phyloP scores from a whole-genome alignment of 2,329 filamentous ascomycete genomes.

The Cadophora luteo-olivacea region DNA sequence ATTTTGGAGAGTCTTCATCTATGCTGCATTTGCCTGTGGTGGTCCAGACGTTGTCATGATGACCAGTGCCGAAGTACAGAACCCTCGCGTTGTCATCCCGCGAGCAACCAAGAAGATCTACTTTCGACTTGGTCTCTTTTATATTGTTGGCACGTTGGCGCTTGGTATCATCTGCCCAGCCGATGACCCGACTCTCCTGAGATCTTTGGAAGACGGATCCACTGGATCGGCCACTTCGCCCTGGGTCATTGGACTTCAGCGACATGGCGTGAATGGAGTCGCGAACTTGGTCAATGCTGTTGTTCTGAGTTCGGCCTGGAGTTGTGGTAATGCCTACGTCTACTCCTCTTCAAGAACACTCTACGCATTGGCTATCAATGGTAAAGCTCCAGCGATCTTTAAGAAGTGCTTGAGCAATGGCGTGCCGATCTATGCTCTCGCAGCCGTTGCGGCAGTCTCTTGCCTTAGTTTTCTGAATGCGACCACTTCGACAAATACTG shows the following conservation, averaged over 20 bases:
- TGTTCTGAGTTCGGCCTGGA: slow-evolving; percentile 58
- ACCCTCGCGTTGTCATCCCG: slow-evolving; percentile 57
- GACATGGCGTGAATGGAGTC: slow-evolving; percentile 53
- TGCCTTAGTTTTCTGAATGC: slow-evolving; percentile 54
- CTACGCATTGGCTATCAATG: slow-evolving; percentile 56
- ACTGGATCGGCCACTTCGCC: slow-evolving; percentile 57
- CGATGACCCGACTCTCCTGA: slow-evolving; percentile 45
- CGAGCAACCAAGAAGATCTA: slow-evolving; percentile 56
- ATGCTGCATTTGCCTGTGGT: slow-evolving; percentile 52
- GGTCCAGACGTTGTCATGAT: slow-evolving; percentile 58
- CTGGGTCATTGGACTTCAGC: slow-evolving; percentile 54
- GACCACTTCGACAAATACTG: slow-evolving; percentile 49
- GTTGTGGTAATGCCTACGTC: slow-evolving; percentile 59
- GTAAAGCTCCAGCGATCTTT: slow-evolving; percentile 56
- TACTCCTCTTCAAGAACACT: slow-evolving; percentile 57
- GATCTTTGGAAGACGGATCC: slow-evolving; percentile 44
- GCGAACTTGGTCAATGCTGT: slow-evolving; percentile 59
- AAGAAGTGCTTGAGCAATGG: slow-evolving; percentile 55
- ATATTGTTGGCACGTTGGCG: slow-evolving; percentile 50
- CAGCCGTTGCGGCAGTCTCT: slow-evolving; percentile 47
- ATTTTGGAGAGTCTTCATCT: slow-evolving; percentile 44
- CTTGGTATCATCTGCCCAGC: slow-evolving; percentile 55
- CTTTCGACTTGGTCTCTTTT: slow-evolving; percentile 61
- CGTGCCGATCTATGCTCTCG: slow-evolving; percentile 55
- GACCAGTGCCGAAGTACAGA: slow-evolving; percentile 58